Percentiles rank a stretch among this genome's conserved stretches.
phyloP scores from a whole-genome alignment of 441 rosid species.

The Pelargonium cotyledonis region DNA sequence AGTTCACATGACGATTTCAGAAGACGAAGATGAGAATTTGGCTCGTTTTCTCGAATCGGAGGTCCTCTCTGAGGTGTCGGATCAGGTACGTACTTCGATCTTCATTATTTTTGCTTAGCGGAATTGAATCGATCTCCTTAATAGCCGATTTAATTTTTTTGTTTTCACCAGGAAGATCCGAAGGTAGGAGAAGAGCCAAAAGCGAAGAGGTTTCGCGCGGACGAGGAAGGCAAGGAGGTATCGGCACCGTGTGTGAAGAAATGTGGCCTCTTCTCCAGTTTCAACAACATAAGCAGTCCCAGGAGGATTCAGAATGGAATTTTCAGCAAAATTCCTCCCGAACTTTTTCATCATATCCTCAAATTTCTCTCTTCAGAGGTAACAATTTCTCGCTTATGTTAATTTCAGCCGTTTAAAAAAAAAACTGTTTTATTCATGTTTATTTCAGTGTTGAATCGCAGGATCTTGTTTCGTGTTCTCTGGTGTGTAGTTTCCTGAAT shows the following conservation, averaged over 20 bases:
- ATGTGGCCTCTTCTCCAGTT: neutral
- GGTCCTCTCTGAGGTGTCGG: constrained; percentile 48
- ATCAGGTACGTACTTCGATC: constrained; percentile 25
- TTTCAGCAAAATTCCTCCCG: constrained; percentile 67
- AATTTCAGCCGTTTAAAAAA: no score
- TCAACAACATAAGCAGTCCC: constrained; percentile 4
- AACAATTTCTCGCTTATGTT: no score
- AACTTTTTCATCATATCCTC: constrained; percentile 69
- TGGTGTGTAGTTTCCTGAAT: constrained; percentile 65
- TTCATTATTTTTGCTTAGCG: no score
- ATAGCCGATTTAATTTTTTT: no score
- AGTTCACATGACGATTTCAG: constrained; percentile 41
- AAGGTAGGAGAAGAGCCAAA: constrained; percentile 28
- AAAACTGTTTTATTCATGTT: neutral
- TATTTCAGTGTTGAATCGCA: constrained; percentile 18
- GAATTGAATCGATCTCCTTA: no score
- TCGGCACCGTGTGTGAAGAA: constrained; percentile 7
- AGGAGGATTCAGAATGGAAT: constrained; percentile 59
- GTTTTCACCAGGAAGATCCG: constrained; percentile 30
- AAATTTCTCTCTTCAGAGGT: constrained; percentile 94
- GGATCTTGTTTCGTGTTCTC: constrained; percentile 86
- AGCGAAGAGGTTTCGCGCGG: constrained; percentile 43
- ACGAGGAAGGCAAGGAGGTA: constrained; percentile 21
- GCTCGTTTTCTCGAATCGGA: constrained; percentile 80
- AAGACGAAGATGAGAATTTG: constrained; percentile 60